Base-by-base conservation (phyloP, 179 eudicot genomes). In the Silene noctiflora region DNA sequence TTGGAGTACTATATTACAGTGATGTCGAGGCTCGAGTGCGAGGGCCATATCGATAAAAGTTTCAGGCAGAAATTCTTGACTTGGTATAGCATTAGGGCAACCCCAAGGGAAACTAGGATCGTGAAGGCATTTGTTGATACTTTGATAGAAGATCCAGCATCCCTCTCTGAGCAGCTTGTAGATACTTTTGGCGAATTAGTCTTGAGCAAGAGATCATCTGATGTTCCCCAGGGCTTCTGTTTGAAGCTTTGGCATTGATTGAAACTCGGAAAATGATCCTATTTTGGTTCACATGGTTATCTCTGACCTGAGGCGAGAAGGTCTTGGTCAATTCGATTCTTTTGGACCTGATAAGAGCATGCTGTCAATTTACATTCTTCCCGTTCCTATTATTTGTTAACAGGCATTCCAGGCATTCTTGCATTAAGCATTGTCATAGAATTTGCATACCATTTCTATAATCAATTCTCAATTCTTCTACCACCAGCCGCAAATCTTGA, bases 21-120 rank as follows among this genome's bases (percentile, higher is more conserved):
- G 72, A 82, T 92, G 16, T 74, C 97, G 22, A 80, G 91, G 84
- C 84, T 95, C 25, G 99, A 95, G 77, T 87, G 93, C 35, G 87
- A 89, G 11, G 95, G 96, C 4, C 90, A 88, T 70, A 84, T 95
- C 24, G 97, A 93, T 46, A 82, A 80, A 53, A 81, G 75, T 69
- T 95, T 93, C 78, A 84, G 99, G 78, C 88, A 88, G 81, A 93
- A 89, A 56, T 89, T 95, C 75, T 76, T 95, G 77, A 95, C 97
- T 14, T 95, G 97, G 99, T 93, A 91, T 71, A 86, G 95, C 81
- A 78, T 95, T 78, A 91, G 92, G 73, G 99, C 99, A 55, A 87
- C 88, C 8, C 82, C 91, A 20, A 89, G 86, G 53, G 97, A 93
- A 81, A 79, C 78, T 22, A 89, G 91, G 64, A 85, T 91, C 8